Evolutionary conservation across 805 yeast genomes (phyloP).

Genomic region (Metahyphopichia silvanorum): DNA sequence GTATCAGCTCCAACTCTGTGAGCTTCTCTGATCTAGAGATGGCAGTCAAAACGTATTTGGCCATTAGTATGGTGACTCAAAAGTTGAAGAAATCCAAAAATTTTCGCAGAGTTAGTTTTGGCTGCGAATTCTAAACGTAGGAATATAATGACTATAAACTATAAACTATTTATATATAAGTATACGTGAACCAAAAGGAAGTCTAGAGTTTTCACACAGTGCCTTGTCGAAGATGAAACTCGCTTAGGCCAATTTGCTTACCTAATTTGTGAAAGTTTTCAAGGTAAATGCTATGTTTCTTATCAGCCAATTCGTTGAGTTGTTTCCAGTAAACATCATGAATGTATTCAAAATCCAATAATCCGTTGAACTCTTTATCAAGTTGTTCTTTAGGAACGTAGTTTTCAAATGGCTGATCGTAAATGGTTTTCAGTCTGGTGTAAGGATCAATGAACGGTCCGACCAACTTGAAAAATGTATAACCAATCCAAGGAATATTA

Average conservation of each 20-base stretch:
- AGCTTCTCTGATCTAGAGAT: constrained; percentile 15
- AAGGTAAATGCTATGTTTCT: constrained; percentile 29
- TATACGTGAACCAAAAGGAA: neutral
- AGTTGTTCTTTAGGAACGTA: constrained; percentile 52
- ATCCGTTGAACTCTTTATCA: constrained; percentile 47
- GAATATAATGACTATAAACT: neutral
- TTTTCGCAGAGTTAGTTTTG: neutral
- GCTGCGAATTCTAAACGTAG: neutral
- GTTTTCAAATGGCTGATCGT: constrained; percentile 55
- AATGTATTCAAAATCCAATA: constrained; percentile 49
- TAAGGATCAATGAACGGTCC: constrained; percentile 59
- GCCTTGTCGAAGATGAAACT: constrained; percentile 44
- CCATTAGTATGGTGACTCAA: neutral
- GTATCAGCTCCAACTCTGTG: constrained; percentile 16
- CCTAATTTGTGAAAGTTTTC: constrained; percentile 44
- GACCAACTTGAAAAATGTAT: constrained; percentile 53
- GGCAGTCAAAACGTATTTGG: constrained; percentile 14
- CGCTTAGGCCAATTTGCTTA: constrained; percentile 50
- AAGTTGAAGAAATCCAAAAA: neutral
- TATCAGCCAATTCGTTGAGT: constrained; percentile 41
- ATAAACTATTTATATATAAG: neutral
- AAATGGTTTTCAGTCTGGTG: constrained; percentile 54
- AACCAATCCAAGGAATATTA: constrained; percentile 56
- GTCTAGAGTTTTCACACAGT: neutral
- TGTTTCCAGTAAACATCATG: constrained; percentile 55